Conservation (phyloP, 2,329 filamentous ascomycete species). For the Diaporthe aspalathi region DNA sequence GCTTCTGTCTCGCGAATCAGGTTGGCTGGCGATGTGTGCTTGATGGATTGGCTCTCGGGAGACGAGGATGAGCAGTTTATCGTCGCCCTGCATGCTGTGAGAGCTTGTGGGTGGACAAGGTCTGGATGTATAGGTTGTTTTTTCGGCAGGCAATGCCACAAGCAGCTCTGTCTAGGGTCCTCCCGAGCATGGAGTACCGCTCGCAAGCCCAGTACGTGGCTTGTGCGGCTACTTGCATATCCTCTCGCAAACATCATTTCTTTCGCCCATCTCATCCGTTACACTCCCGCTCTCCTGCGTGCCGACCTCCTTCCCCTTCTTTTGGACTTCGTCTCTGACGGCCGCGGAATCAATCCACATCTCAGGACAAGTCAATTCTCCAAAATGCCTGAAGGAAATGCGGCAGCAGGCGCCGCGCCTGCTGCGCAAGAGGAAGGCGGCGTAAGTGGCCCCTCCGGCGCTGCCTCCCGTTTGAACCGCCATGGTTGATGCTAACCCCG, state of each 20-base stretch:
- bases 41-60: slow-evolving; percentile 18
- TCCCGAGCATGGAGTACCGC: neutral
- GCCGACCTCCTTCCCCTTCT: neutral
- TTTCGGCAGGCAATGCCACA: slow-evolving; percentile 23
- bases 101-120: too few species aligned
- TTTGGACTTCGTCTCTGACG: slow-evolving; percentile 18
- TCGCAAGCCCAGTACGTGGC: slow-evolving; percentile 12
- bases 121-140: too few species aligned
- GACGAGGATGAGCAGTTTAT: neutral
- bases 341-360: slow-evolving; percentile 21
- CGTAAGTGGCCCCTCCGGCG: slow-evolving; percentile 21
- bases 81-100: too few species aligned
- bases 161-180: slow-evolving; percentile 2
- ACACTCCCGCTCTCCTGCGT: neutral
- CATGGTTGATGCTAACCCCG: slow-evolving; percentile 26
- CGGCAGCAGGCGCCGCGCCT: slow-evolving; percentile 38
- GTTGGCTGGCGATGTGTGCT: neutral
- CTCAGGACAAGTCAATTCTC: slow-evolving; percentile 29
- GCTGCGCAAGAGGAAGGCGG: slow-evolving; percentile 39
- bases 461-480: slow-evolving; percentile 41
- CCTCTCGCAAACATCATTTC: neutral
- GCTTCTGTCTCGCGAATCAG: neutral
- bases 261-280: neutral
- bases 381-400: slow-evolving; percentile 39
- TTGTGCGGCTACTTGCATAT: slow-evolving; percentile 15